These are phyloP conservation scores for Phanerochaete sordida DNA, from an alignment of 768 basidiomycete genomes.

Conservation along the genomic window DNA sequence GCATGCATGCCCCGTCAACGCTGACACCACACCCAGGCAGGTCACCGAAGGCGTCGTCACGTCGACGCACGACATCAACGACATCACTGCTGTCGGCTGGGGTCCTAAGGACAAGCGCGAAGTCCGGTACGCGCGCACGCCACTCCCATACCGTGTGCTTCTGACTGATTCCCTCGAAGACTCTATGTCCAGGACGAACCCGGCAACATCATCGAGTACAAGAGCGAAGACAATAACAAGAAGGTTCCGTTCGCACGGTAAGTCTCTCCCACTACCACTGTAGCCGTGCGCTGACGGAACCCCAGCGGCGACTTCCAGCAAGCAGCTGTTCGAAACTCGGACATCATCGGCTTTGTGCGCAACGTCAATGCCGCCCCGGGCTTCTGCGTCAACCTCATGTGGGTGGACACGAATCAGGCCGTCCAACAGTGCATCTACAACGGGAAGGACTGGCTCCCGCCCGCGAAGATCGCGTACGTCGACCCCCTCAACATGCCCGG, in stretches of 20 bases:
- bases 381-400: background rate
- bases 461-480: background rate
- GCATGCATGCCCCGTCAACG: too few relatives aligned
- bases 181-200: background rate
- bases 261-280: background rate
- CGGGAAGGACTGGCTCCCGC: background rate
- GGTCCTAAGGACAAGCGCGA: background rate
- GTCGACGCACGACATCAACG: background rate
- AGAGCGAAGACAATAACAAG: too few relatives aligned
- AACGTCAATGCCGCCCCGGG: background rate
- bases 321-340: background rate
- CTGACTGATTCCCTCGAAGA: background rate
- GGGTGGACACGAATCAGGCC: background rate
- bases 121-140: background rate
- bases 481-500: background rate
- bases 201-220: background rate
- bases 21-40: too few relatives aligned
- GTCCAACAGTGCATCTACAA: background rate
- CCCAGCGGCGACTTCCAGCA: background rate
- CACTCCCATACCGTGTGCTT: too few relatives aligned
- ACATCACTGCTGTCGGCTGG: background rate
- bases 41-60: background rate
- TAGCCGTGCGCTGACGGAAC: background rate
- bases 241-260: background rate
- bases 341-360: background rate